Conservation (phyloP, 2,329 filamentous ascomycete species). For the Lasiodiplodia gonubiensis region DNA sequence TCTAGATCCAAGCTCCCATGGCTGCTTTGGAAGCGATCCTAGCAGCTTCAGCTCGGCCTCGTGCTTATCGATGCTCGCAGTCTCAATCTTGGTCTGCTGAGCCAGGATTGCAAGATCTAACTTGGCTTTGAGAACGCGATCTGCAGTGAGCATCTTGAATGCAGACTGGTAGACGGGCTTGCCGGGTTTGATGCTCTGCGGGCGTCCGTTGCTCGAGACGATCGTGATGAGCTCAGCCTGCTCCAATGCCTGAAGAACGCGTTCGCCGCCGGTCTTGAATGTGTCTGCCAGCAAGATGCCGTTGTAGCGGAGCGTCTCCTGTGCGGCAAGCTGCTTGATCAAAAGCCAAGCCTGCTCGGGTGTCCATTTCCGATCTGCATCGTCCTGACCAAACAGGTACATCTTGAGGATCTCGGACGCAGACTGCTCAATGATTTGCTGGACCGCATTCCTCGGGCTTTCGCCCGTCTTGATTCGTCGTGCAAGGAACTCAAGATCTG, state of each 20-base stretch:
- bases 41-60: constrained; percentile 78
- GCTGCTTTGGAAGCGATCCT: constrained; percentile 71
- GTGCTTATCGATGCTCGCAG: constrained; percentile 74
- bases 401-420: constrained; percentile 92
- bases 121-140: constrained; percentile 73
- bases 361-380: constrained; percentile 69
- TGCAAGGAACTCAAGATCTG: constrained; percentile 93
- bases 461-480: constrained; percentile 87
- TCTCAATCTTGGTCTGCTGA: constrained; percentile 74
- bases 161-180: constrained; percentile 87
- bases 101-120: constrained; percentile 71
- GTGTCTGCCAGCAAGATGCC: constrained; percentile 78
- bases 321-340: constrained; percentile 76
- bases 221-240: constrained; percentile 86
- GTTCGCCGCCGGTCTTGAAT: constrained; percentile 75
- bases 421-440: constrained; percentile 87
- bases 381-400: constrained; percentile 72
- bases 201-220: constrained; percentile 74
- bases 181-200: constrained; percentile 76
- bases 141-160: constrained; percentile 73
- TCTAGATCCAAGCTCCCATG: constrained; percentile 68
- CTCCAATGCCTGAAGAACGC: constrained; percentile 78
- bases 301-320: constrained; percentile 78
- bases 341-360: constrained; percentile 89
- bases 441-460: constrained; percentile 77